Evolutionary conservation across 345 rosid species (phyloP), one percentile per base, ranked within the genome.

Genomic region (Hypericum androsaemum): DNA sequence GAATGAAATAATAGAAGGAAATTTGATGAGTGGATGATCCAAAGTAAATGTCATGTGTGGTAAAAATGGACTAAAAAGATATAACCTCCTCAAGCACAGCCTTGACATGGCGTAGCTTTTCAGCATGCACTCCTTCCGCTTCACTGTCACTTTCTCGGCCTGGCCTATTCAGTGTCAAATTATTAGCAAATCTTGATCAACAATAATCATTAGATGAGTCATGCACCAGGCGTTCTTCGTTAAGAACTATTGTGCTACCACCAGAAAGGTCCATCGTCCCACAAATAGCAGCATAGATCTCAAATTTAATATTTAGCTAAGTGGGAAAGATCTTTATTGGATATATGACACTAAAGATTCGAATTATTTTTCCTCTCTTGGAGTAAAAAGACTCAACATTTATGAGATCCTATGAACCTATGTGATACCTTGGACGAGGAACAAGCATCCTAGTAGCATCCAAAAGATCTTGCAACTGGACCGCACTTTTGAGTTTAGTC

Each of bases 41-140:
- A 22, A 22, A 1, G 1, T 1, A 22, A 22, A 22, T 22, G 32
- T 22, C 32, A 22, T 22, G 32, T 4, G 4, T 22, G 32, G 32
- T 22, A 22, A 22, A 22, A 22, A 22, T 22, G 32, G 32, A 22
- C 32, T 22, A 22, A 22, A 22, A 48, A 55, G 39, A 51, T 46
- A 56, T 63, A 55, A 88, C 98, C 98, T 94, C 99, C 70, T 88
- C 99, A 56, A 94, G 94, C 50, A 88, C 99, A 32, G 90, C 97
- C 80, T 88, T 94, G 44, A 94, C 99, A 71, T 86, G 99, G 41
- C 95, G 94, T 74, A 94, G 88, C 81, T 88, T 94, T 73, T 94
- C 99, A 64, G 97, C 95, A 69, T 94, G 99, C 73, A 88, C 99
- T 22, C 32, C 99, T 74, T 94, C 99, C 44, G 99, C 92, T 78